Conservation (phyloP, 768 basidiomycete genomes). For the Lentinus tigrinus region DNA sequence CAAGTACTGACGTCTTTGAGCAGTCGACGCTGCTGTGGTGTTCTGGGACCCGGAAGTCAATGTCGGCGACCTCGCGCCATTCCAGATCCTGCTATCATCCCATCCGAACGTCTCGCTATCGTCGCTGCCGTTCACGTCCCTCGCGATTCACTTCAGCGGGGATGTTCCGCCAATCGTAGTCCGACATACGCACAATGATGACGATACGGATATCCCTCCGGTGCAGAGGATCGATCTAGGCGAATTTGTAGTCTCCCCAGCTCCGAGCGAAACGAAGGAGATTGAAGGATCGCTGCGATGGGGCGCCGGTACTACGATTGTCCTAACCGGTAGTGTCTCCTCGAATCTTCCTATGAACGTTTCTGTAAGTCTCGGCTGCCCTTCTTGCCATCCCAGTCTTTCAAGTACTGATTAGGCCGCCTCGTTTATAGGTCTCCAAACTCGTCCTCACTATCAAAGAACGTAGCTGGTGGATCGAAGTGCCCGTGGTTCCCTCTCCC, state of each 20-base stretch:
- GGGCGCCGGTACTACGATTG: conserved; percentile 48
- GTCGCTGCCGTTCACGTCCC: conserved; percentile 56
- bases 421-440: conserved; percentile 34
- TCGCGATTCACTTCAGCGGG: conserved; percentile 60
- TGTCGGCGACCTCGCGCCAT: conserved; percentile 62
- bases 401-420: no score
- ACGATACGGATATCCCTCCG: background rate
- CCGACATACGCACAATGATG: conserved; percentile 34
- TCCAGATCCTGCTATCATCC: conserved; percentile 69
- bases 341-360: conserved; percentile 50
- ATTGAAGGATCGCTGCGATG: conserved; percentile 53
- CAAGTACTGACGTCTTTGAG: conserved; percentile 9
- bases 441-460: conserved; percentile 54
- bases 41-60: conserved; percentile 72
- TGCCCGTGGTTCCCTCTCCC: conserved; percentile 46
- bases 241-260: conserved; percentile 19
- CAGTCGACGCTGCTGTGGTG: conserved; percentile 63
- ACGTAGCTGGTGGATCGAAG: conserved; percentile 65
- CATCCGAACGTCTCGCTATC: conserved; percentile 48
- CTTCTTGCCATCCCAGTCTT: background rate
- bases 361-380: conserved; percentile 42
- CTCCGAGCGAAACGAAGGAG: conserved; percentile 21
- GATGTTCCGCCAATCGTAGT: conserved; percentile 50
- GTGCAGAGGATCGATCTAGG: conserved; percentile 51
- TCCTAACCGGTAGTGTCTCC: conserved; percentile 61